Conservation (phyloP, 495 filamentous ascomycete species). For the Wilcoxina mikolae region DNA sequence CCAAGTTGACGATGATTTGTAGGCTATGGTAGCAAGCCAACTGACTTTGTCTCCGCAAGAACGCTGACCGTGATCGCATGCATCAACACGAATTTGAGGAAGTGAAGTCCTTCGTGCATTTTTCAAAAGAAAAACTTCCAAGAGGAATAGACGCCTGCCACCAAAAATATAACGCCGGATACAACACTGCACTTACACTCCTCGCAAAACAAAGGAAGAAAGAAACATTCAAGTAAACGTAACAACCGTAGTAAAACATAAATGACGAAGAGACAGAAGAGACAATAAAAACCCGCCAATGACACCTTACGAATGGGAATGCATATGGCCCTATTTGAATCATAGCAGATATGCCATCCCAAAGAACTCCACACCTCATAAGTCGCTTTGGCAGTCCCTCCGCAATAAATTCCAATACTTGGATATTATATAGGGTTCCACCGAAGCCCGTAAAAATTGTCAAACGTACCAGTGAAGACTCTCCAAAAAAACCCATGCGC, state of each 20-base stretch:
- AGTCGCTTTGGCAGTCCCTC: neutral
- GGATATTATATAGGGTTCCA: neutral
- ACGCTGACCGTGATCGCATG: too few relatives aligned
- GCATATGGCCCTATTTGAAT: neutral
- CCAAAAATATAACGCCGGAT: neutral
- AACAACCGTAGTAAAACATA: slow-evolving; percentile 6
- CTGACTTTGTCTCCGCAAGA: too few relatives aligned
- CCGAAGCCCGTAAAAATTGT: slow-evolving; percentile 7
- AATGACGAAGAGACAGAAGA: neutral
- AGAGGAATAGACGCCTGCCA: neutral
- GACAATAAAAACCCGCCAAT: slow-evolving; percentile 1
- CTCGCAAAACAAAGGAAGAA: neutral
- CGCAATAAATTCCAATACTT: neutral
- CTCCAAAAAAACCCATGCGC: neutral
- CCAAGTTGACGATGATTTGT: too few relatives aligned
- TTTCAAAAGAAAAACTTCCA: neutral
- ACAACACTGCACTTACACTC: neutral
- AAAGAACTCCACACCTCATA: slow-evolving; percentile 1
- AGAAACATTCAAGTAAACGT: neutral
- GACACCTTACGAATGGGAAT: neutral
- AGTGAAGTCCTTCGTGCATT: neutral
- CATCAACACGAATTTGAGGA: neutral
- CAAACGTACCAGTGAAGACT: slow-evolving; percentile 7
- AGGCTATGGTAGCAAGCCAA: too few relatives aligned
- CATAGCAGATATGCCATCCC: neutral